Conservation (phyloP, 2,329 filamentous ascomycete genomes). For the Penicillium thymicola region DNA sequence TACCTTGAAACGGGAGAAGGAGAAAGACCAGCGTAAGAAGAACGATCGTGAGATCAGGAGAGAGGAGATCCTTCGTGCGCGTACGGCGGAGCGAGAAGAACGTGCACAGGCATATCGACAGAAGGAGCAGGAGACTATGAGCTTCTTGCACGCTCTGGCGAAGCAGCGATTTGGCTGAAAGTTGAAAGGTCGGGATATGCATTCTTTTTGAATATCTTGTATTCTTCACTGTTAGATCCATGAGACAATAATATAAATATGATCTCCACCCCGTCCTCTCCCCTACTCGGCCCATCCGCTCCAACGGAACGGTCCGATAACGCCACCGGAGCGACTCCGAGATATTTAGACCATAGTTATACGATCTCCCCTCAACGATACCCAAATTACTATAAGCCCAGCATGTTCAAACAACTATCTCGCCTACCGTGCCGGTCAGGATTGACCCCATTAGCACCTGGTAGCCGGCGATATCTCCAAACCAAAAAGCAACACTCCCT, state of each 20-base stretch:
- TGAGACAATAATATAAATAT: neutral
- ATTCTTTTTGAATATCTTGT: neutral
- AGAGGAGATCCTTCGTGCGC: constrained; percentile 75
- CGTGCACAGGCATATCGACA: constrained; percentile 64
- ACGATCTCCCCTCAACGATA: neutral
- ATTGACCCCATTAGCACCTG: neutral
- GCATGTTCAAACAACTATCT: constrained; percentile 3
- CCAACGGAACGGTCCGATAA: constrained; percentile 2
- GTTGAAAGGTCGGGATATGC: no score
- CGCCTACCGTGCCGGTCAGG: neutral
- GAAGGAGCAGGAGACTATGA: constrained; percentile 82
- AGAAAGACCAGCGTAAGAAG: constrained; percentile 67
- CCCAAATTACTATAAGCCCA: neutral
- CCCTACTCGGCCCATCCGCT: neutral
- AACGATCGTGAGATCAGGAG: constrained; percentile 77
- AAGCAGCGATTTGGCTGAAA: constrained; percentile 69
- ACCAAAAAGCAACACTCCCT: constrained; percentile 34
- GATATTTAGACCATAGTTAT: neutral
- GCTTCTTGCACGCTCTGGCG: constrained; percentile 74
- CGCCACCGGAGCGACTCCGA: constrained; percentile 1
- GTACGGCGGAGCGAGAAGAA: constrained; percentile 76
- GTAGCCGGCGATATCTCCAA: constrained; percentile 2
- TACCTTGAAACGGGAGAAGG: constrained; percentile 62
- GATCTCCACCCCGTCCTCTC: neutral
- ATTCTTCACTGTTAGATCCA: neutral